Percentiles rank a stretch among this genome's conserved stretches.
Evolutionary conservation across 192 early-diverging fungal species (phyloP).

Genomic region (Entomortierella lignicola): DNA sequence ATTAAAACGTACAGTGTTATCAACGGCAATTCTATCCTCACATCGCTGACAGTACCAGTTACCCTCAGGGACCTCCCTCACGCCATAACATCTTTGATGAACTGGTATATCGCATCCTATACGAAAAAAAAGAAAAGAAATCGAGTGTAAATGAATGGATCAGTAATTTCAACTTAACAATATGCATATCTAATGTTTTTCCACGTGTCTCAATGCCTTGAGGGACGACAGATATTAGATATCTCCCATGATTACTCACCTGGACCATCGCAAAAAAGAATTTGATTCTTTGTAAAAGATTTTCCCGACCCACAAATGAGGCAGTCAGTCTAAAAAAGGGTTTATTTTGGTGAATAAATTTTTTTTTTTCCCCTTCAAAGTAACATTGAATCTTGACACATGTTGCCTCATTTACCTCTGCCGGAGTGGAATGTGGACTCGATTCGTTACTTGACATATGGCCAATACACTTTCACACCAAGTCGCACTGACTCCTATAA

Average conservation of each 20-base stretch:
- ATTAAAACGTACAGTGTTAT: slow-evolving; percentile 49
- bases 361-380: not conserved
- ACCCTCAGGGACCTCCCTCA: slow-evolving; percentile 55
- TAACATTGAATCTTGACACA: not conserved
- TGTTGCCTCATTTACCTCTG: slow-evolving; percentile 26
- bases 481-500: not conserved
- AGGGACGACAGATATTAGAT: not conserved
- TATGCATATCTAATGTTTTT: too few species aligned
- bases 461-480: not conserved
- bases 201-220: not conserved
- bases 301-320: slow-evolving; percentile 59
- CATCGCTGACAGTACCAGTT: slow-evolving; percentile 66
- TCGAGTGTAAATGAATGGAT: not conserved
- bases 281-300: slow-evolving; percentile 55
- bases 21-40: slow-evolving; percentile 46
- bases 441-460: slow-evolving; percentile 45
- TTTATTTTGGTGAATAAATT: not conserved
- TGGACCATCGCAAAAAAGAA: slow-evolving; percentile 64
- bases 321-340: slow-evolving; percentile 50
- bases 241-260: slow-evolving; percentile 24
- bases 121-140: not conserved
- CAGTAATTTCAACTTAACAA: not conserved
- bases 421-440: slow-evolving; percentile 35
- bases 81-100: slow-evolving; percentile 59
- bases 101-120: slow-evolving; percentile 56